Percentiles rank a stretch among this genome's conserved stretches.
Evolutionary conservation across 1,284 basidiomycete species (phyloP).

Genomic region (Coniferiporia weirii): DNA sequence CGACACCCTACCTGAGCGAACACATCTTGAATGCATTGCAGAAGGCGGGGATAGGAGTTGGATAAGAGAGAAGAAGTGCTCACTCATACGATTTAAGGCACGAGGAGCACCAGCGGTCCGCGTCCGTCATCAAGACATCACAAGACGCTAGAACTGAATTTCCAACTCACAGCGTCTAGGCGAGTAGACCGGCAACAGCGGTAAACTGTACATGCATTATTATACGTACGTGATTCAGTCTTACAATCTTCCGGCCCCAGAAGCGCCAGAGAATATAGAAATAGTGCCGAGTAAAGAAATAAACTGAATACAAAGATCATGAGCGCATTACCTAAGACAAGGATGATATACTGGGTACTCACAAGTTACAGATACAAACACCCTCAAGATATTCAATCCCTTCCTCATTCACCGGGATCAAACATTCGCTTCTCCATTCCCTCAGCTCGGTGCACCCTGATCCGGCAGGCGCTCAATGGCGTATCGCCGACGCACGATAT

Average conservation of each 20-base stretch:
- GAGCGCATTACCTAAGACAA: background rate
- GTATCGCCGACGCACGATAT: constrained; percentile 86
- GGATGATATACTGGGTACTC: background rate
- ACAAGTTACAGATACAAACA: constrained; percentile 4
- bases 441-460: constrained; percentile 64
- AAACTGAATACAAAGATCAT: background rate
- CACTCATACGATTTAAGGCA: background rate
- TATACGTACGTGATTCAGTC: background rate
- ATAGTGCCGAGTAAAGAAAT: background rate
- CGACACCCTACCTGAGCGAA: background rate
- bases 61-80: background rate
- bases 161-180: background rate
- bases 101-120: background rate
- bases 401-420: background rate
- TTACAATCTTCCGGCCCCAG: background rate
- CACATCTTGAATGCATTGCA: background rate
- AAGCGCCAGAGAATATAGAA: background rate
- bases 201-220: background rate
- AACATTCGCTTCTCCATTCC: background rate
- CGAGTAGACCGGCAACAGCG: background rate
- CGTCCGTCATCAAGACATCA: background rate
- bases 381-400: background rate
- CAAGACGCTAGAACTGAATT: background rate
- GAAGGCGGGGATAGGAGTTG: background rate
- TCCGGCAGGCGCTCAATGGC: constrained; percentile 93